These are phyloP conservation scores for Pythium phragmiticola DNA, from an alignment of 352 stramenopile species.

Conservation along the genomic window DNA sequence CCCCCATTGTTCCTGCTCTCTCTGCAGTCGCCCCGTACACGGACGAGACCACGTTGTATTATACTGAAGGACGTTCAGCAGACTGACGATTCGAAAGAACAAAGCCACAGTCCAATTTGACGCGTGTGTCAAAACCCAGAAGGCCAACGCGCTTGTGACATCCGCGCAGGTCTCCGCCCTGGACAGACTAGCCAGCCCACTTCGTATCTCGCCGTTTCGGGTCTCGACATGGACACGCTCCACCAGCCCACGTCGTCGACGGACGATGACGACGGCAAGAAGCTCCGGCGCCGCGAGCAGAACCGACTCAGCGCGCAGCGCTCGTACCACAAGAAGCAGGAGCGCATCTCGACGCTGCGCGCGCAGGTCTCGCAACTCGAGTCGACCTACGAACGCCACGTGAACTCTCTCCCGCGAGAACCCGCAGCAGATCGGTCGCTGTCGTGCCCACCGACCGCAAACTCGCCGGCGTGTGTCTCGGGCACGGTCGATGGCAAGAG, in stretches of 20 bases:
- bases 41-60: background rate
- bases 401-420: slow-evolving; percentile 13
- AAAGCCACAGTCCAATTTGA: no score
- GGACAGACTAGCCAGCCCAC: no score
- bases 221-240: slow-evolving; percentile 14
- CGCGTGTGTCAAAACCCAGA: no score
- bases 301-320: slow-evolving; percentile 40
- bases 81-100: no score
- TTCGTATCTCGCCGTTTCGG: background rate
- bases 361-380: slow-evolving; percentile 31
- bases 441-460: background rate
- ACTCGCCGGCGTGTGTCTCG: slow-evolving; percentile 1
- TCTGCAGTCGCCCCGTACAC: background rate
- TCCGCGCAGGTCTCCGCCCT: no score
- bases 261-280: slow-evolving; percentile 24
- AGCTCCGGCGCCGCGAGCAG: slow-evolving; percentile 36
- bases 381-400: slow-evolving; percentile 26
- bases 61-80: background rate
- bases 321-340: slow-evolving; percentile 42
- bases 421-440: background rate
- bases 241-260: background rate
- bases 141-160: no score
- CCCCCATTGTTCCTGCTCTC: background rate
- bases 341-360: slow-evolving; percentile 29
- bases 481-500: slow-evolving; percentile 6